Conservation (phyloP, 1,284 basidiomycete genomes). For the Rhodotorula sp. region DNA sequence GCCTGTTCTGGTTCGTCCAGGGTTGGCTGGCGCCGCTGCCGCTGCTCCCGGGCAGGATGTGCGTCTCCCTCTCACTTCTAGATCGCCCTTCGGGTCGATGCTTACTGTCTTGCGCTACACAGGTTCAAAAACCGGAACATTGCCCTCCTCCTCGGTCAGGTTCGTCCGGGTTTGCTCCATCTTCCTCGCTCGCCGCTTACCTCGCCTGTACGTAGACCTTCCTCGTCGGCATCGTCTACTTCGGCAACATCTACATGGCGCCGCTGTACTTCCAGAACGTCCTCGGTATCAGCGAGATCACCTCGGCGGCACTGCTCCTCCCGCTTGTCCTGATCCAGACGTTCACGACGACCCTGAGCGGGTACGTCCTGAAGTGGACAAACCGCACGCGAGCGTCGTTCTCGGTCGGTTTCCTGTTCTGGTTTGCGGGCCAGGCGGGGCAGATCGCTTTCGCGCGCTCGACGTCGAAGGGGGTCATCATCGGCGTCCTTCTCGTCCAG, state of each 20-base stretch:
- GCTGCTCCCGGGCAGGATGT: slow-evolving; percentile 43
- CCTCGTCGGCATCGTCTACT: slow-evolving; percentile 47
- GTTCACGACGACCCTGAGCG: slow-evolving; percentile 42
- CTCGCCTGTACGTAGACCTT: slow-evolving; percentile 27
- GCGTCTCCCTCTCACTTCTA: background rate
- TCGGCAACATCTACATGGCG: slow-evolving; percentile 47
- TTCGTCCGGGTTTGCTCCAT: background rate
- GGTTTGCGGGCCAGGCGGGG: slow-evolving; percentile 45
- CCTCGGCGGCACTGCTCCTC: slow-evolving; percentile 44
- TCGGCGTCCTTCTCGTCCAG: slow-evolving; percentile 43
- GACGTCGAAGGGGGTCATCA: slow-evolving; percentile 37
- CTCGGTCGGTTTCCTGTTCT: slow-evolving; percentile 47
- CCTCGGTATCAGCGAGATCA: slow-evolving; percentile 34
- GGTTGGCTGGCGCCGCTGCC: slow-evolving; percentile 44
- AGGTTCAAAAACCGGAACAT: slow-evolving; percentile 46
- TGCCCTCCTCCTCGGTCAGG: slow-evolving; percentile 38
- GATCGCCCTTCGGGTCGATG: background rate
- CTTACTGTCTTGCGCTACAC: slow-evolving; percentile 25
- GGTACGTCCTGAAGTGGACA: slow-evolving; percentile 45
- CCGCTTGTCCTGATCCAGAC: slow-evolving; percentile 47
- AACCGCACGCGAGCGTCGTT: slow-evolving; percentile 40
- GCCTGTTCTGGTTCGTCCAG: slow-evolving; percentile 43
- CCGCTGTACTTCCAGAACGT: slow-evolving; percentile 48
- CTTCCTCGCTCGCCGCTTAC: background rate
- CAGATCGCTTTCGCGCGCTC: slow-evolving; percentile 36